These are phyloP conservation scores for Quercus aquifolioides DNA, from an alignment of 306 rosid species.

Conservation along the genomic window DNA sequence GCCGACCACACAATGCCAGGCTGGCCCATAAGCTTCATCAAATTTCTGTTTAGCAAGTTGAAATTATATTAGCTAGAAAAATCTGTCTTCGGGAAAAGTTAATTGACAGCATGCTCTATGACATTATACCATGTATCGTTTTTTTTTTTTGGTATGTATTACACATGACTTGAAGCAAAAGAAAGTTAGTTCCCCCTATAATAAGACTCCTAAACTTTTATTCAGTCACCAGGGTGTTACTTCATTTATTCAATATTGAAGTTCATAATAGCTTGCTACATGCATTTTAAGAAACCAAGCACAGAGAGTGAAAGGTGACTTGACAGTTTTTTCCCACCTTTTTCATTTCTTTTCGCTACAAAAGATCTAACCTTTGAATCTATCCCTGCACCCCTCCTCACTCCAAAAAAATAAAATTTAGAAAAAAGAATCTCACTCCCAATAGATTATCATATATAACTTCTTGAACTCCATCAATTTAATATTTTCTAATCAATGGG, in stretches of 20 bases:
- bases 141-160: too few relatives aligned
- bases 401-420: background rate
- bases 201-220: background rate
- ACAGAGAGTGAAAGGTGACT: background rate
- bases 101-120: background rate
- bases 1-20: slow-evolving; percentile 71
- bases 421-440: background rate
- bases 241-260: background rate
- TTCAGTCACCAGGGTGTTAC: too few relatives aligned
- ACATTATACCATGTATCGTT: too few relatives aligned
- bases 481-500: slow-evolving; percentile 3
- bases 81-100: background rate
- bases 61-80: too few relatives aligned
- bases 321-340: background rate
- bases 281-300: background rate
- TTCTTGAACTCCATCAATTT: slow-evolving; percentile 4
- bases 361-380: background rate
- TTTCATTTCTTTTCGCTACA: background rate
- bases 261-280: background rate
- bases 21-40: slow-evolving; percentile 64
- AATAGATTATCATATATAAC: background rate
- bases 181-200: background rate
- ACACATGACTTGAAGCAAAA: background rate
- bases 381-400: background rate
- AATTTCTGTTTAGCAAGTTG: slow-evolving; percentile 37